phyloP scores from a whole-genome alignment of 352 stramenopile genomes.

The Phytophthora pseudosyringae region DNA sequence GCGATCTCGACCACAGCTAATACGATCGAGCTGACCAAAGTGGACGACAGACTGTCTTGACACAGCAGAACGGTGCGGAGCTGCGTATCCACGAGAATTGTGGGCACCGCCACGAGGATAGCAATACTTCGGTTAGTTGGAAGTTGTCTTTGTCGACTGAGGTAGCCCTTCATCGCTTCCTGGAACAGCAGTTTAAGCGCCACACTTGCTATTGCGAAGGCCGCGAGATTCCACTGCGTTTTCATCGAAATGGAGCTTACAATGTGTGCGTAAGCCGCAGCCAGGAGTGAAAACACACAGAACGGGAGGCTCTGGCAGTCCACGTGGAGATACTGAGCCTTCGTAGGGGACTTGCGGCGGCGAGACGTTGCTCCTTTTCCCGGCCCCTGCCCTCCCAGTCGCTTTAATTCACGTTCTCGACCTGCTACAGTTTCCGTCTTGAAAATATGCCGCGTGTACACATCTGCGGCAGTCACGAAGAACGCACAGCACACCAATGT shows the following conservation, averaged over 20 bases:
- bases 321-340: conserved; percentile 13
- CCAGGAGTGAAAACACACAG: conserved; percentile 13
- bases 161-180: conserved; percentile 20
- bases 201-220: conserved; percentile 15
- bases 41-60: conserved; percentile 15
- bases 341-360: conserved; percentile 6
- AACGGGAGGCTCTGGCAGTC: conserved; percentile 24
- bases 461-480: conserved; percentile 18
- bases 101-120: conserved; percentile 28
- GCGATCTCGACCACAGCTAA: conserved; percentile 39
- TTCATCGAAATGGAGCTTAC: conserved; percentile 22
- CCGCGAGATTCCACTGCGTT: conserved; percentile 15
- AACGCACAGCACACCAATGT: conserved; percentile 18
- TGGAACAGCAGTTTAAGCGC: conserved; percentile 17
- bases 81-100: conserved; percentile 32
- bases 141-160: conserved; percentile 15
- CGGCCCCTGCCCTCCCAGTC: conserved; percentile 1
- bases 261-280: conserved; percentile 22
- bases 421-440: conserved; percentile 19
- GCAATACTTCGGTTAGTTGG: conserved; percentile 19
- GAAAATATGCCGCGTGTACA: conserved; percentile 20
- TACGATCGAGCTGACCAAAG: conserved; percentile 23
- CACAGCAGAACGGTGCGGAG: conserved; percentile 25
- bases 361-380: neutral
- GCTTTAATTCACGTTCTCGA: conserved; percentile 8